Percentiles rank a stretch among this genome's conserved stretches.
phyloP scores from a whole-genome alignment of 2,329 filamentous ascomycete species.

The Ambrosiella beaveri region DNA sequence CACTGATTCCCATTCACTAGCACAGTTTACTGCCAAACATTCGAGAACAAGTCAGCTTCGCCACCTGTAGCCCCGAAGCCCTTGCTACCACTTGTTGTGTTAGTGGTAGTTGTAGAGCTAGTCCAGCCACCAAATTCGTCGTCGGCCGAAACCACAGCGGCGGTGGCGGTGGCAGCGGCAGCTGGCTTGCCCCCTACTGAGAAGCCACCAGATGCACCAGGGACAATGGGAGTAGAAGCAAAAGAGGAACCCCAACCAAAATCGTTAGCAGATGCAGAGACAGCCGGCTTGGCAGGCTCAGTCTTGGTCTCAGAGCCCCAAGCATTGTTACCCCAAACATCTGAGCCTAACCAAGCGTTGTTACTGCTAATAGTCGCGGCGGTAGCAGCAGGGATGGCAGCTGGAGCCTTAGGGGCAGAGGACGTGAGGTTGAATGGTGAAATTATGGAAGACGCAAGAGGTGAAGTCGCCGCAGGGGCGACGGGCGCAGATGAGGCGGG shows the following conservation, averaged over 20 bases:
- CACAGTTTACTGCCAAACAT: slow-evolving; percentile 64
- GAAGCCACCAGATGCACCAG: slow-evolving; percentile 41
- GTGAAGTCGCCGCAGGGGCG: slow-evolving; percentile 24
- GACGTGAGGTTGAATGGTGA: slow-evolving; percentile 71
- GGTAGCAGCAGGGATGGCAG: slow-evolving; percentile 17
- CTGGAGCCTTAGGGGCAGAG: slow-evolving; percentile 23
- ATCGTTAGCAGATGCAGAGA: slow-evolving; percentile 30
- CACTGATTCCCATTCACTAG: background rate
- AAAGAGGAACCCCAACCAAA: slow-evolving; percentile 41
- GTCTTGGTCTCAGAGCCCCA: slow-evolving; percentile 44
- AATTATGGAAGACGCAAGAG: slow-evolving; percentile 24
- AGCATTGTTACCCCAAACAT: slow-evolving; percentile 75
- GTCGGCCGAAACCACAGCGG: slow-evolving; percentile 52
- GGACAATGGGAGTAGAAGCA: slow-evolving; percentile 42
- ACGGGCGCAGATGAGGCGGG: slow-evolving; percentile 29
- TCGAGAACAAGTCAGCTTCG: slow-evolving; percentile 74
- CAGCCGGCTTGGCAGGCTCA: slow-evolving; percentile 34
- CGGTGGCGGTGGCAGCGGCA: slow-evolving; percentile 46
- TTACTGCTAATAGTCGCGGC: slow-evolving; percentile 21
- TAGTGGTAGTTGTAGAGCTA: slow-evolving; percentile 39
- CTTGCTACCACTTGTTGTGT: slow-evolving; percentile 28
- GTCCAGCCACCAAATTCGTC: slow-evolving; percentile 96
- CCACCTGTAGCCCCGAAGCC: slow-evolving; percentile 35
- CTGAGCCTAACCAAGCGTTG: slow-evolving; percentile 32
- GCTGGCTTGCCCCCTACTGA: slow-evolving; percentile 22